Base-by-base conservation (phyloP, 2,329 filamentous ascomycete species). In the Talaromyces sp. region DNA sequence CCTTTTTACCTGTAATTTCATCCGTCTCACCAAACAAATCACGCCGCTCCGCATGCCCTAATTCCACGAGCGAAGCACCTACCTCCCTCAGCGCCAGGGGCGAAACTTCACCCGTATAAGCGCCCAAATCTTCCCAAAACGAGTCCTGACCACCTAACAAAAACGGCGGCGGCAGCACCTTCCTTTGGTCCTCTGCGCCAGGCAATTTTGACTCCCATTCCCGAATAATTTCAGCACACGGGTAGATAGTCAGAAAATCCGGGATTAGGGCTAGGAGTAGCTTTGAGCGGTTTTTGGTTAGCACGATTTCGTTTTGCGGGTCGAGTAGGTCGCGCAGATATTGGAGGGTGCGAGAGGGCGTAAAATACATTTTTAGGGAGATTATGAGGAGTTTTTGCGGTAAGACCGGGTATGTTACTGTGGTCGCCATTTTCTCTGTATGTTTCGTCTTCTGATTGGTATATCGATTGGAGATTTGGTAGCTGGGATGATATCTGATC, bases 361-460 rank as follows among this genome's bases (percentile, higher is more conserved):
- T 86, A 79, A 93, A 93, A 83, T 93, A 93, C 86, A 92, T 91
- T 73, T 93, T 93, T 45, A 90, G 86, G 56, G 88, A 90, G 69
- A 92, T 88, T 75, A 90, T 90, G 67, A 93, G 83, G 67, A 93
- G 82, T 72, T 87, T 88, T 72, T 86, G 86, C 56, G 81, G 83
- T 65, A 78, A 75, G 31, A 72, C 68, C 64, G 77, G 74, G 58
- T 64, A 67, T 47, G 63, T 53, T 8, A 36, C 54, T 61, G 67
- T 17, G 15, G 59, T 4, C 6, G 66, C 67, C 67, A 69, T 68
- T 51, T 61, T 65, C 22, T 15, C 29, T 43, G 15, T 45, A 5
- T 45, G 31, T 47, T n/a, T 8, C 11, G 19, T 43, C 17, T 54
- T 22, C 25, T 65, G 63, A 38, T 60, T 53, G 36, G 58, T 34